Evolutionary conservation across 495 filamentous ascomycete genomes (phyloP).

Genomic region (Echria macrotheca): DNA sequence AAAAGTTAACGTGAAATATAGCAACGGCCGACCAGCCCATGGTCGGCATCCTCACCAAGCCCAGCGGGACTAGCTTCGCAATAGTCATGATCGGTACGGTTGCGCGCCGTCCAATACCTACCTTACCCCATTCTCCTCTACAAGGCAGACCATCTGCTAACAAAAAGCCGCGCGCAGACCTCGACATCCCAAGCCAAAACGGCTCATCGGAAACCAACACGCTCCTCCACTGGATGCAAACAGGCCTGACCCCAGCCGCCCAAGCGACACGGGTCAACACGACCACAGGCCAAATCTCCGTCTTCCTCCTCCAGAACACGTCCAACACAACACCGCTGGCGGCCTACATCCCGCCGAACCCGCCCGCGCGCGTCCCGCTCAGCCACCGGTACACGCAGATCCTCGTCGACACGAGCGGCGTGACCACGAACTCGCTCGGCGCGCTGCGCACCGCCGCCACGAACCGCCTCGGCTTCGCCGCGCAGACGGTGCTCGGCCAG

Average conservation of each 20-base stretch:
- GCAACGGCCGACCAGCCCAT: constrained; percentile 18
- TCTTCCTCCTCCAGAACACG: constrained; percentile 30
- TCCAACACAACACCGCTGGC: constrained; percentile 22
- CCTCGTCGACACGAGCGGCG: constrained; percentile 34
- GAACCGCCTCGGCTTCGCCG: constrained; percentile 29
- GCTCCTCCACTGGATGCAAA: constrained; percentile 41
- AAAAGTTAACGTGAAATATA: neutral
- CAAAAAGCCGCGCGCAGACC: too few relatives aligned
- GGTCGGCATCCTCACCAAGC: constrained; percentile 17
- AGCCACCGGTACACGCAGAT: constrained; percentile 40
- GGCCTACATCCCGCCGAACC: constrained; percentile 32
- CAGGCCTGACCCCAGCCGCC: constrained; percentile 31
- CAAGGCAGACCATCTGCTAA: too few relatives aligned
- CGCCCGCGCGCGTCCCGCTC: constrained; percentile 36
- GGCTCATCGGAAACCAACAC: constrained; percentile 32
- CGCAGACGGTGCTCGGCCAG: constrained; percentile 20
- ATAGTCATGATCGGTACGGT: constrained; percentile 41
- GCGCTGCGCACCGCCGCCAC: constrained; percentile 27
- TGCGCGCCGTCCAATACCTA: too few relatives aligned
- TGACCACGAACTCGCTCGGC: constrained; percentile 15
- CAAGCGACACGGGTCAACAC: constrained; percentile 25
- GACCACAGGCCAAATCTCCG: constrained; percentile 21
- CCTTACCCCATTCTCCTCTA: too few relatives aligned
- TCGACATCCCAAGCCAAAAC: constrained; percentile 39
- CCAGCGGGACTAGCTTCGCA: constrained; percentile 30